Evolutionary conservation across 164 flowering plant species (phyloP).

Genomic region (Piper betle): DNA sequence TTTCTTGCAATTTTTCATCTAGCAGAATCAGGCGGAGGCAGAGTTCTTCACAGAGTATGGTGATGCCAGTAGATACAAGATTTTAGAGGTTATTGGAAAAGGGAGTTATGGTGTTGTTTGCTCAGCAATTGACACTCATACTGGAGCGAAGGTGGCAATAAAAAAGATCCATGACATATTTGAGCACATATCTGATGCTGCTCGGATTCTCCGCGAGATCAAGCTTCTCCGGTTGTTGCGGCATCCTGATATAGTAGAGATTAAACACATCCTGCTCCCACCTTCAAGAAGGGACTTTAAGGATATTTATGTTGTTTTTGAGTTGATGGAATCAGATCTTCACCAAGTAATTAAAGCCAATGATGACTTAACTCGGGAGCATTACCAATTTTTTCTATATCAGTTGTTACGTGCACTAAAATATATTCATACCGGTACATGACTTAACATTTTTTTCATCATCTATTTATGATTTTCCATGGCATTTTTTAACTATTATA

Average conservation of each 20-base stretch:
- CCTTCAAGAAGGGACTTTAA: slow-evolving; percentile 79
- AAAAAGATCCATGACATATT: slow-evolving; percentile 15
- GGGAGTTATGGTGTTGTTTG: slow-evolving; percentile 17
- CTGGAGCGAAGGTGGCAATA: slow-evolving; percentile 16
- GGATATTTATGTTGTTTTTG: slow-evolving; percentile 90
- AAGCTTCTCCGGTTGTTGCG: slow-evolving; percentile 79
- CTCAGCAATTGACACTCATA: slow-evolving; percentile 13
- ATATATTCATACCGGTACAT: slow-evolving; percentile 77
- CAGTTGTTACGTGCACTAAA: slow-evolving; percentile 83
- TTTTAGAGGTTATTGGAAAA: slow-evolving; percentile 13
- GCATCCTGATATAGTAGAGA: slow-evolving; percentile 92
- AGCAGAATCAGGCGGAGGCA: slow-evolving; percentile 9
- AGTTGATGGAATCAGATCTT: slow-evolving; percentile 93
- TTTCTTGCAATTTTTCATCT: not conserved
- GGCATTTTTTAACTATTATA: not conserved
- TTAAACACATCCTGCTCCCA: slow-evolving; percentile 84
- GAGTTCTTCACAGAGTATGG: slow-evolving; percentile 15
- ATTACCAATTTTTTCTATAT: slow-evolving; percentile 86
- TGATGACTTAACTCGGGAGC: slow-evolving; percentile 78
- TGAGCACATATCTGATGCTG: slow-evolving; percentile 46
- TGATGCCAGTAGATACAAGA: slow-evolving; percentile 11
- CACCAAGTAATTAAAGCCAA: slow-evolving; percentile 93
- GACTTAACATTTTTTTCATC: no score
- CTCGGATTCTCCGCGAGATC: slow-evolving; percentile 84
- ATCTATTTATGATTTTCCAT: not conserved